A percentile compares a stretch with the other conserved stretches of the same genome.
Evolutionary conservation across 768 basidiomycete genomes (phyloP).

Genomic region (Macrolepiota fuliginosa): DNA sequence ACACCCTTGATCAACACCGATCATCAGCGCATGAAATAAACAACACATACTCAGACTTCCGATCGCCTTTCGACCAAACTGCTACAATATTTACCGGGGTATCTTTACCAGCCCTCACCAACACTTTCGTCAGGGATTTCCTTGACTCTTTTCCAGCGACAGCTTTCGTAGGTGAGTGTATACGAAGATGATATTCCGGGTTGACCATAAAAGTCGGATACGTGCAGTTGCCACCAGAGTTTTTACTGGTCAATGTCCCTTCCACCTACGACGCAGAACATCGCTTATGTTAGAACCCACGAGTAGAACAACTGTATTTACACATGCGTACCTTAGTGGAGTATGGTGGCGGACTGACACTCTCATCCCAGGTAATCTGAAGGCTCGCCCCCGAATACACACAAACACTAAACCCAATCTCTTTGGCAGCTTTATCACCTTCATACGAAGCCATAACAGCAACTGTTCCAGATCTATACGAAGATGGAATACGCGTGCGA

Average conservation of each 20-base stretch:
- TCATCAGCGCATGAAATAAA: background rate
- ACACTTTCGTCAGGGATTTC: slow-evolving; percentile 40
- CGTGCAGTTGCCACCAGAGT: slow-evolving; percentile 81
- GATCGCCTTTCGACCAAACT: slow-evolving; percentile 72
- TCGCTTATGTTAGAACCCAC: background rate
- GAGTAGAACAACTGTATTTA: background rate
- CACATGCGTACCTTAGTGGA: slow-evolving; percentile 31
- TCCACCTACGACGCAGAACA: slow-evolving; percentile 51
- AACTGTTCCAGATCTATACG: slow-evolving; percentile 37
- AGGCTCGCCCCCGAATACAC: slow-evolving; percentile 45
- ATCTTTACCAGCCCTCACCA: slow-evolving; percentile 56
- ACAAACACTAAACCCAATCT: slow-evolving; percentile 68
- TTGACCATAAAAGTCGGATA: slow-evolving; percentile 85
- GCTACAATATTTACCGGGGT: slow-evolving; percentile 71
- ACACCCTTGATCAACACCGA: background rate
- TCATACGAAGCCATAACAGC: slow-evolving; percentile 69
- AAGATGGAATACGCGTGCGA: slow-evolving; percentile 32
- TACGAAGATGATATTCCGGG: slow-evolving; percentile 77
- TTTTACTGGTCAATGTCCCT: slow-evolving; percentile 63
- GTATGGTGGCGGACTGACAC: slow-evolving; percentile 34
- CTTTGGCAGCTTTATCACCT: slow-evolving; percentile 41
- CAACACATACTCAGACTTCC: slow-evolving; percentile 68
- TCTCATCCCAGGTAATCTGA: slow-evolving; percentile 47
- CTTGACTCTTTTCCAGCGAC: slow-evolving; percentile 4
- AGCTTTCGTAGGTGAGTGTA: slow-evolving; percentile 37